Evolutionary conservation across 2,329 filamentous ascomycete genomes (phyloP), one percentile per base, ranked within the genome.

Genomic region (Ambrosiella xylebori): DNA sequence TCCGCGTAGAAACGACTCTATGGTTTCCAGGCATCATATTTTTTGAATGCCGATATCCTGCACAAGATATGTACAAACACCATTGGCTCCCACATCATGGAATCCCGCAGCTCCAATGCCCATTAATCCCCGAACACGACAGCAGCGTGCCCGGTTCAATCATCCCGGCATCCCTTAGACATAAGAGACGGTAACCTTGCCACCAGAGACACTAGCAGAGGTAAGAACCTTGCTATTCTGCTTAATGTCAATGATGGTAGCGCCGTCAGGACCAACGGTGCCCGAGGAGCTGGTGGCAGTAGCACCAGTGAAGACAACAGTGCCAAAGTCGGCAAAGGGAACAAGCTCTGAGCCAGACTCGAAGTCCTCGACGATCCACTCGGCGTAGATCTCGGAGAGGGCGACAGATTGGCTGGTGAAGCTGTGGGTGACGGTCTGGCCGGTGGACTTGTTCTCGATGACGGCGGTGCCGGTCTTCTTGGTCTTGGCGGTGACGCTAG

Each of bases 321-420:
- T 63, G 52, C 64, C 67, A 57, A 69, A 69, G 62, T 69, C 39
- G 12, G 65, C 67, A 52, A 69, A 64, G 2, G 63, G 61, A 12
- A 69, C 66, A 39, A 63, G 61, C 36, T 59, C 58, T 56, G 62
- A 62, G 50, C 61, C 63, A 1, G 61, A 56, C 54, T 65, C 61
- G 60, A 68, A 69, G n/a, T 66, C 67, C 68, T 82, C 79, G 12
- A 82, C 77, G 63, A 82, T 81, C 78, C 79, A 83, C 65, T 82
- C 79, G 9, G 77, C 79, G 61, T 80, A 80, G 63, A 74, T 73
- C 64, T 78, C 71, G 64, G 74, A 77, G 12, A 81, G 71, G 13
- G 64, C 61, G n/a, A 66, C 67, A 1, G 65, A 65, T 54, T 77
- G 68, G 56, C 68, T 70, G 45, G 64, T 68, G 66, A 82, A 74